A percentile compares a stretch with the other conserved stretches of the same genome.
phyloP scores from a whole-genome alignment of 495 filamentous ascomycete genomes.

The Aspergillus funiculosus region DNA sequence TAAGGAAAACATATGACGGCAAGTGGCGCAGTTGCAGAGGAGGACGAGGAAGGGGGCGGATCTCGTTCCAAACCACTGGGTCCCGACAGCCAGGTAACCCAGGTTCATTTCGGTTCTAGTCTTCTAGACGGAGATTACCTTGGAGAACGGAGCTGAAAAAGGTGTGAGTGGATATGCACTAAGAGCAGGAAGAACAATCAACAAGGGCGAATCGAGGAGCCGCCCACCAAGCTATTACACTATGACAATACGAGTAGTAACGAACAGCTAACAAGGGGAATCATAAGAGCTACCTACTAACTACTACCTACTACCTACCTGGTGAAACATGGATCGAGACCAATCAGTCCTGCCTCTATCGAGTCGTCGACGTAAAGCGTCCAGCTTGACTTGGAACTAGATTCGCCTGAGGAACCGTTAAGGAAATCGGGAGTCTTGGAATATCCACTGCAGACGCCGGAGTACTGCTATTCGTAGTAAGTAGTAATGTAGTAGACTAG shows the following conservation, averaged over 20 bases:
- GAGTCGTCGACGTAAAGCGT: neutral
- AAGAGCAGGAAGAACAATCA: slow-evolving; percentile 3
- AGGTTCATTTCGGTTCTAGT: neutral
- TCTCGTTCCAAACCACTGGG: slow-evolving; percentile 22
- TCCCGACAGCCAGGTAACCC: slow-evolving; percentile 20
- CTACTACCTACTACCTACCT: neutral
- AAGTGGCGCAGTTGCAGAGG: slow-evolving; percentile 17
- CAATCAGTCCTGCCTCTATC: neutral
- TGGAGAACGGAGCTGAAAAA: slow-evolving; percentile 5
- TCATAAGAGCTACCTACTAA: no score
- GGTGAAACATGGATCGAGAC: neutral
- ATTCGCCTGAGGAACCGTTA: slow-evolving; percentile 11
- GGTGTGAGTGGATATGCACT: slow-evolving; percentile 3
- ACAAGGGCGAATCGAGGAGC: neutral
- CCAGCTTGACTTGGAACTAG: neutral
- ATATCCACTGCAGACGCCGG: neutral
- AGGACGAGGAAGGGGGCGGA: slow-evolving; percentile 15
- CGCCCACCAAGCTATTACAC: neutral
- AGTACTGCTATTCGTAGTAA: no score
- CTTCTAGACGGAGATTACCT: slow-evolving; percentile 11
- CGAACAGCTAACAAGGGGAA: no score
- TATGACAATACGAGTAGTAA: neutral
- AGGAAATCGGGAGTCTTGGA: neutral
- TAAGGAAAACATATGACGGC: slow-evolving; percentile 11
- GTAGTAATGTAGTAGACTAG: no score